Evolutionary conservation across 2,329 filamentous ascomycete species (phyloP), one percentile per base, ranked within the genome.

Genomic region (Pyrenochaeta sp.): DNA sequence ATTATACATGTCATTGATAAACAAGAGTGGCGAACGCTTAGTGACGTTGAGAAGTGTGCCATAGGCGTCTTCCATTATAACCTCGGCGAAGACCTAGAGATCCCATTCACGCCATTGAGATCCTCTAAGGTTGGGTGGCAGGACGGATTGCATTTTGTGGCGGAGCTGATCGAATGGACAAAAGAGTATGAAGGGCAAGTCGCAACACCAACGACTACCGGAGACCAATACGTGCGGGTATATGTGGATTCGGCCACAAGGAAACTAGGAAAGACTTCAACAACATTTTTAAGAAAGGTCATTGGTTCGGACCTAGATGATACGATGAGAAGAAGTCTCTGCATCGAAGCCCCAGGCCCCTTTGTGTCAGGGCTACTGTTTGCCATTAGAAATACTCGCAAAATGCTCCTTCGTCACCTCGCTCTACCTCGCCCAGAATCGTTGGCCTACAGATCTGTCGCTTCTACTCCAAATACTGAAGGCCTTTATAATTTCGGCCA

Each of bases 171-270:
- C 31, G 60, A 63, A 30, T 69, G 66, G 64, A 65, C 59, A 2
- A 33, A 57, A 32, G 35, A 23, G 31, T 62, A 67, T 60, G 62
- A 69, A 45, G 42, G 60, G 41, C n/a, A 30, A 29, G 62, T 63
- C 47, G 62, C 62, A 41, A 64, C 42, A 43, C 62, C 63, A 27
- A 50, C 45, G 21, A 32, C 43, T 23, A 60, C 63, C 17, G 60
- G 62, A 20, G 61, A 80, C 54, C 73, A 79, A 53, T 55, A 55
- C 43, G 52, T 55, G 15, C 39, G 52, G 15, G 52, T 51, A 12
- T 55, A 55, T 51, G 52, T 51, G n/a, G 47, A 55, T 39, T 55
- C 52, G 12, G 52, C 32, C 14, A 47, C 42, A 3, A 47, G 35
- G 43, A 44, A 43, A 17, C 41, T 55, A 47, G 29, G 35, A 3